These are phyloP conservation scores for Daldinia loculata DNA, from an alignment of 495 filamentous ascomycete species.

Conservation along the genomic window DNA sequence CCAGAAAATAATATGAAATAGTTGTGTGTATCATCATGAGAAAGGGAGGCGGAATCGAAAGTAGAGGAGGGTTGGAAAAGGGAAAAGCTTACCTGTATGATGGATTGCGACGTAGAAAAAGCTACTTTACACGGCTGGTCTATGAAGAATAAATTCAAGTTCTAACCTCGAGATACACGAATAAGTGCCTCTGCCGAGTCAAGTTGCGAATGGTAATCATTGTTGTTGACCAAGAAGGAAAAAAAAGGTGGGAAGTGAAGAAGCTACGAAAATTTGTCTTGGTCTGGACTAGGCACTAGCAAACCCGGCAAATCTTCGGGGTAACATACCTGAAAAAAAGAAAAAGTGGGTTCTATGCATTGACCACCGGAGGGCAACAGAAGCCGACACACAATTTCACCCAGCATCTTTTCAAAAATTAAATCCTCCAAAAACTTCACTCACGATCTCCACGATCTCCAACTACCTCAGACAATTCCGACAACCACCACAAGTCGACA, in stretches of 20 bases:
- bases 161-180: not conserved
- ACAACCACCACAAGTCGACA: constrained; percentile 45
- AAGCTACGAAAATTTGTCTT: constrained; percentile 1
- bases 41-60: constrained; percentile 16
- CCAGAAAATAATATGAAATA: constrained; percentile 61
- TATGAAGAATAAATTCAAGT: not conserved
- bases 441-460: constrained; percentile 24
- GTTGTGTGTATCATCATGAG: constrained; percentile 60
- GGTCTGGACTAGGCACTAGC: not conserved
- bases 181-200: not conserved
- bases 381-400: constrained; percentile 43
- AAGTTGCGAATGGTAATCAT: not conserved
- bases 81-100: constrained; percentile 27
- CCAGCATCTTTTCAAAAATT: constrained; percentile 26
- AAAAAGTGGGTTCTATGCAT: not conserved
- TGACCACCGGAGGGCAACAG: constrained; percentile 8
- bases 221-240: not conserved
- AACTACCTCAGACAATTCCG: constrained; percentile 36
- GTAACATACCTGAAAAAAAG: not conserved
- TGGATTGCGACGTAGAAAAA: not conserved
- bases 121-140: not conserved
- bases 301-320: constrained; percentile 26
- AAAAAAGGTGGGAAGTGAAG: constrained; percentile 4
- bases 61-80: constrained; percentile 5
- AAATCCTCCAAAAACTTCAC: constrained; percentile 25